These are phyloP conservation scores for Xanthoconium stramineum DNA, from an alignment of 768 basidiomycete species.

Conservation along the genomic window DNA sequence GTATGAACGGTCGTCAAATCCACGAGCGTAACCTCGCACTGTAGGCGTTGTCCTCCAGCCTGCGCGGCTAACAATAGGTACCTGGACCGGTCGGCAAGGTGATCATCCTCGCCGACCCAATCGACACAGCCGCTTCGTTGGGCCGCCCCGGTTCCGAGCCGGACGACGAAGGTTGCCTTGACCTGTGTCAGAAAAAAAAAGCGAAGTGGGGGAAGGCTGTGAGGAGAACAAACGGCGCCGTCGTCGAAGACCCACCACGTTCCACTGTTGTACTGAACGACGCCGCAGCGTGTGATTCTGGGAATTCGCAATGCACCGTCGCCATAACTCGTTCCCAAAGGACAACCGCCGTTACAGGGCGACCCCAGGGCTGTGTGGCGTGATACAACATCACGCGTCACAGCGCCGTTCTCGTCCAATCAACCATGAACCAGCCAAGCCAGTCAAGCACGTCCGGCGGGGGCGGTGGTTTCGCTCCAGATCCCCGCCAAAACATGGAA, in stretches of 20 bases:
- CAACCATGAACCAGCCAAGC: conserved; percentile 39
- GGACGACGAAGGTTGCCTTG: conserved; percentile 1
- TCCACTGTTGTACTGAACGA: conserved; percentile 11
- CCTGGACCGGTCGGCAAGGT: conserved; percentile 63
- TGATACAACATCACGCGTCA: conserved; percentile 15
- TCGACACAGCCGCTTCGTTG: conserved; percentile 18
- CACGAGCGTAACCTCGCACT: conserved; percentile 23
- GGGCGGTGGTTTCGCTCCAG: conserved; percentile 33
- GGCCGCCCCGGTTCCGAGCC: conserved; percentile 16
- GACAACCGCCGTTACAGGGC: neutral
- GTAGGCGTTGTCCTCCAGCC: conserved; percentile 22
- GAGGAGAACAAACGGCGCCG: neutral
- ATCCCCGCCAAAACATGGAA: conserved; percentile 67
- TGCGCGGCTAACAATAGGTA: conserved; percentile 39
- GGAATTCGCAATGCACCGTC: conserved; percentile 13
- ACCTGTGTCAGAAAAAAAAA: neutral
- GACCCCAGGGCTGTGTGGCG: conserved; percentile 7
- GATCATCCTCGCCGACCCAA: conserved; percentile 31
- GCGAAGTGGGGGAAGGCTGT: neutral
- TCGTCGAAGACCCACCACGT: neutral
- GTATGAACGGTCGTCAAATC: conserved; percentile 32
- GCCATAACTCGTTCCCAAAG: conserved; percentile 1
- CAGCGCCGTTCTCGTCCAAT: neutral
- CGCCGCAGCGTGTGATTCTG: conserved; percentile 11
- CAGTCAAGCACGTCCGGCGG: conserved; percentile 33